phyloP scores from a whole-genome alignment of 2,329 filamentous ascomycete species.

The Cladophialophora psammophila region DNA sequence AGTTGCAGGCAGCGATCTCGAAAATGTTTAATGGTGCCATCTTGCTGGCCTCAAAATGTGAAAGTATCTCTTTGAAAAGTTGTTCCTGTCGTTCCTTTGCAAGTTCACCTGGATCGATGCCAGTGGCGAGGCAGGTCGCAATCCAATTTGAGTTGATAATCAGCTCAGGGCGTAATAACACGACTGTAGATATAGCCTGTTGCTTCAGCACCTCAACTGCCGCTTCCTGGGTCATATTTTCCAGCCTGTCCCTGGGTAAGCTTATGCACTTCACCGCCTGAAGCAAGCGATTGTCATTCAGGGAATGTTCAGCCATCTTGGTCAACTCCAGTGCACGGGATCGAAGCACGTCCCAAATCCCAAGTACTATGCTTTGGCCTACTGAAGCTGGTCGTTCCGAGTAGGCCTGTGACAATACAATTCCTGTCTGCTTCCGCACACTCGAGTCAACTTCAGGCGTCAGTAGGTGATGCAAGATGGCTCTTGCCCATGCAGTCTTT shows the following conservation, averaged over 20 bases:
- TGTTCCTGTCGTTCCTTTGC: slow-evolving; percentile 68
- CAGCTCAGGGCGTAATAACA: slow-evolving; percentile 79
- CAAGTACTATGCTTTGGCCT: slow-evolving; percentile 70
- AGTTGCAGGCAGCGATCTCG: slow-evolving; percentile 77
- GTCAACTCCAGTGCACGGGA: slow-evolving; percentile 44
- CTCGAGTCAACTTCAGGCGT: slow-evolving; percentile 66
- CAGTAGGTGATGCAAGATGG: slow-evolving; percentile 79
- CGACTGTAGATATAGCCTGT: slow-evolving; percentile 78
- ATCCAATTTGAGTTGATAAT: slow-evolving; percentile 87
- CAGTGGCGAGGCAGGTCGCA: slow-evolving; percentile 78
- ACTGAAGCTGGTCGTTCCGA: slow-evolving; percentile 64
- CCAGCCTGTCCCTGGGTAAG: slow-evolving; percentile 42
- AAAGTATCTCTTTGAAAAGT: slow-evolving; percentile 66
- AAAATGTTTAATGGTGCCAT: slow-evolving; percentile 51
- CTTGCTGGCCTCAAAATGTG: slow-evolving; percentile 32
- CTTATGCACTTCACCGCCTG: slow-evolving; percentile 61
- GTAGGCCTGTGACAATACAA: slow-evolving; percentile 71
- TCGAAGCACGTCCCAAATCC: slow-evolving; percentile 81
- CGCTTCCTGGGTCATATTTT: slow-evolving; percentile 46
- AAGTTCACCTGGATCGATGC: slow-evolving; percentile 81
- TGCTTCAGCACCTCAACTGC: slow-evolving; percentile 63
- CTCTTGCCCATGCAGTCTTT: slow-evolving; percentile 80
- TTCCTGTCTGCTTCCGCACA: slow-evolving; percentile 69
- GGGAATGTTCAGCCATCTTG: slow-evolving; percentile 48
- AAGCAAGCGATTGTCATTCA: slow-evolving; percentile 71